Conservation (phyloP, 202 grass and related monocot species). For the Eragrostis tef region DNA sequence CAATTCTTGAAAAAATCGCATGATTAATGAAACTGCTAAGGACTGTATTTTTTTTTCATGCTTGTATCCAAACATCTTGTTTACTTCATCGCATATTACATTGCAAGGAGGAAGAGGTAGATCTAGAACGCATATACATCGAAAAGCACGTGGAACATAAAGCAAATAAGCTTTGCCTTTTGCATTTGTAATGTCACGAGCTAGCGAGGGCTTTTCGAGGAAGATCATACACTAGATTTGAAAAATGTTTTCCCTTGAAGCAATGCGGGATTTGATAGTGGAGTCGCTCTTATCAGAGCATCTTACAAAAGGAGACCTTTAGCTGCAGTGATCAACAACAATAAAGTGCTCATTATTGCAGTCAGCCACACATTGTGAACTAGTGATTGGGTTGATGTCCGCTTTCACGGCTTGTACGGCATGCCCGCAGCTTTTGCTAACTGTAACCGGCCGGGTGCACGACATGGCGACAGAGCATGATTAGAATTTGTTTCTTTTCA, state of each 20-base stretch:
- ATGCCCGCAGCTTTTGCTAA: background rate
- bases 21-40: background rate
- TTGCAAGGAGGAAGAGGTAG: background rate
- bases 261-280: background rate
- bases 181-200: background rate
- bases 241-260: background rate
- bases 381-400: background rate
- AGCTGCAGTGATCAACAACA: background rate
- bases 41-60: too few species aligned
- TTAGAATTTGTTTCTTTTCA: too few species aligned
- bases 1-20: too few species aligned
- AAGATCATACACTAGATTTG: background rate
- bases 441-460: background rate
- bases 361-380: background rate
- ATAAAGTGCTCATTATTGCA: background rate
- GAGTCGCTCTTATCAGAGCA: background rate
- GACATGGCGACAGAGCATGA: background rate
- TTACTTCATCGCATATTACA: background rate
- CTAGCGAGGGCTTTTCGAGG: background rate
- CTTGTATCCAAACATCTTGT: too few species aligned
- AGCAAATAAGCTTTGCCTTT: slow-evolving; percentile 1
- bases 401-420: background rate
- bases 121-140: background rate
- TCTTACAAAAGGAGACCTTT: background rate
- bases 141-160: background rate